Percentiles rank a stretch among this genome's conserved stretches.
Evolutionary conservation across 176 grass and related monocot genomes (phyloP).

Genomic region (Cenchrus fungigraminus): DNA sequence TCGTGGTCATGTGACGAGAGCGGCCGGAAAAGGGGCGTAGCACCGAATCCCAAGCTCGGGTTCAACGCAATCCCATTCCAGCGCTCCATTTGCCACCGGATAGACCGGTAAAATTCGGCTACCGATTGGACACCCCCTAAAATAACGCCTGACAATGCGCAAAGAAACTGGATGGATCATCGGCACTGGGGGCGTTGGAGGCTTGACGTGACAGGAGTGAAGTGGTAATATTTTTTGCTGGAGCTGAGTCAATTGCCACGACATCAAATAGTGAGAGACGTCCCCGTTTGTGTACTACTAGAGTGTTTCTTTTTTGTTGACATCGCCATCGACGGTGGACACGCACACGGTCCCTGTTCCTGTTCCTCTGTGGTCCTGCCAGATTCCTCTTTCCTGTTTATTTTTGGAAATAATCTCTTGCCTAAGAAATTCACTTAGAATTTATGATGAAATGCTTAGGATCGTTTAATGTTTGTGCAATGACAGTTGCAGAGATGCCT

Average conservation of each 20-base stretch:
- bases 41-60: not conserved
- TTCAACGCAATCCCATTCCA: not conserved
- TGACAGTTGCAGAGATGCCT: not conserved
- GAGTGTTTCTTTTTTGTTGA: not conserved
- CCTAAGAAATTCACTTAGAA: not conserved
- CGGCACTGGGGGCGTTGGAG: not conserved
- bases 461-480: not conserved
- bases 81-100: not conserved
- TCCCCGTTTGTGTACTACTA: not conserved
- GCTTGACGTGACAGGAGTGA: slow-evolving; percentile 14
- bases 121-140: not conserved
- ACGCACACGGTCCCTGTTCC: not conserved
- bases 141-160: not conserved
- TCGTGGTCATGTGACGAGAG: slow-evolving; percentile 4
- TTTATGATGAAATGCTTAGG: not conserved
- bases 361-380: not conserved
- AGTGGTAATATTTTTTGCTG: not conserved
- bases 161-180: not conserved
- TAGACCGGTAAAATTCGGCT: not conserved
- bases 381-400: not conserved
- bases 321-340: not conserved
- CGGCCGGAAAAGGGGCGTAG: not conserved
- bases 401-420: not conserved
- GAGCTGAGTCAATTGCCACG: slow-evolving; percentile 32
- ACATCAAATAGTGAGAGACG: not conserved